Conservation (phyloP, 1,284 basidiomycete species). For the Apiotrichum sp. region DNA sequence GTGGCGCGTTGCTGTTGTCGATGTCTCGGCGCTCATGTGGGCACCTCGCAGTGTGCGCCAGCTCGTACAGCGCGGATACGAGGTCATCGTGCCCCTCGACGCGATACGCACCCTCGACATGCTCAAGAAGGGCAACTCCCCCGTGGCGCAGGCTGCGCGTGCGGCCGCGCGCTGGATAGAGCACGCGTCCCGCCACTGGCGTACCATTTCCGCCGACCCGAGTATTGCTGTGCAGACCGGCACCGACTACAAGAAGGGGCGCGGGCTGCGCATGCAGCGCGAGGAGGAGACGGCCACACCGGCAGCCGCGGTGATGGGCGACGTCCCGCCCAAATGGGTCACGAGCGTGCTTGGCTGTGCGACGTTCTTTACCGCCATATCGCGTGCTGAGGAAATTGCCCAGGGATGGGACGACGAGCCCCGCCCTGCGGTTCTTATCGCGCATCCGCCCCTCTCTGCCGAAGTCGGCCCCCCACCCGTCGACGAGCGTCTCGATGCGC, state of each 20-base stretch:
- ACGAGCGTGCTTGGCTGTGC: slow-evolving; percentile 32
- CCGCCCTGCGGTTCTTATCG: slow-evolving; percentile 30
- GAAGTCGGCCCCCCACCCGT: slow-evolving; percentile 27
- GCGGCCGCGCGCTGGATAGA: slow-evolving; percentile 45
- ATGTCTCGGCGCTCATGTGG: slow-evolving; percentile 80
- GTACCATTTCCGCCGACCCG: slow-evolving; percentile 25
- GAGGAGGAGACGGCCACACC: slow-evolving; percentile 22
- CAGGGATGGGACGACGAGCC: slow-evolving; percentile 15
- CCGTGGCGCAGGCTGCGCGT: slow-evolving; percentile 67
- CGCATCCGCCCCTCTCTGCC: slow-evolving; percentile 36
- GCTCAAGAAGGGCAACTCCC: slow-evolving; percentile 78
- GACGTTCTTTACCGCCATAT: slow-evolving; percentile 28
- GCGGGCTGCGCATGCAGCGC: slow-evolving; percentile 32
- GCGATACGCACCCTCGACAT: slow-evolving; percentile 87
- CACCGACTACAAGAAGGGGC: slow-evolving; percentile 33
- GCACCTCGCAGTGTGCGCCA: slow-evolving; percentile 71
- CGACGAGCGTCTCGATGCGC: slow-evolving; percentile 13
- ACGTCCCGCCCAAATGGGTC: slow-evolving; percentile 33
- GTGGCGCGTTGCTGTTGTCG: slow-evolving; percentile 57
- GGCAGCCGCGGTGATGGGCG: slow-evolving; percentile 4
- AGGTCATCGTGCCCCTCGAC: slow-evolving; percentile 75
- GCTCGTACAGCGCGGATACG: slow-evolving; percentile 62
- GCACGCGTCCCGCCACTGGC: slow-evolving; percentile 35
- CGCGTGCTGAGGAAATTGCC: slow-evolving; percentile 12
- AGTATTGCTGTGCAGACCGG: slow-evolving; percentile 25